These are phyloP conservation scores for Boletus sp. DNA, from an alignment of 768 basidiomycete genomes.

Conservation along the genomic window DNA sequence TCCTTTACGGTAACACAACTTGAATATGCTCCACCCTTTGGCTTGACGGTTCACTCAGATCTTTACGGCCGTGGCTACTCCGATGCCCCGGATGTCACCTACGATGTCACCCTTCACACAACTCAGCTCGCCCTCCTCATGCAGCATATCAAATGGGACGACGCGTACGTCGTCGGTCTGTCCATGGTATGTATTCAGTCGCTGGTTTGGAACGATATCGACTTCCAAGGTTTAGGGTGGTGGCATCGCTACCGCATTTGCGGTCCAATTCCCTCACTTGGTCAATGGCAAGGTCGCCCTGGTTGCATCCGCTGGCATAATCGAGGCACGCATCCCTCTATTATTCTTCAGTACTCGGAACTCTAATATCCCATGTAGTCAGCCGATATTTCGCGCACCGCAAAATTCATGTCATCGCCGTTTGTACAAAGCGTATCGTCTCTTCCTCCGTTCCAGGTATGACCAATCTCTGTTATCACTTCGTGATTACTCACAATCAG, in stretches of 20 bases:
- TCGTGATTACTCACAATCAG: background rate
- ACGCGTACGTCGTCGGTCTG: constrained; percentile 62
- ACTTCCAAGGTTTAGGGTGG: constrained; percentile 55
- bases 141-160: constrained; percentile 74
- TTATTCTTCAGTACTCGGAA: background rate
- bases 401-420: constrained; percentile 77
- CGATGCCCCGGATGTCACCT: constrained; percentile 69
- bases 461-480: constrained; percentile 16
- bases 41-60: constrained; percentile 42
- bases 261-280: constrained; percentile 67
- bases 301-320: constrained; percentile 66
- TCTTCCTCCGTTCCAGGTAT: constrained; percentile 59
- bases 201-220: constrained; percentile 4
- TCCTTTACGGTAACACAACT: constrained; percentile 60
- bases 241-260: constrained; percentile 69
- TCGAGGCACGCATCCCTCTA: constrained; percentile 46
- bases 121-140: constrained; percentile 82
- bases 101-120: constrained; percentile 63
- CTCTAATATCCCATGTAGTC: constrained; percentile 38
- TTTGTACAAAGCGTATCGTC: constrained; percentile 66
- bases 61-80: constrained; percentile 83
- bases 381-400: constrained; percentile 66
- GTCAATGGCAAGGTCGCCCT: constrained; percentile 64
- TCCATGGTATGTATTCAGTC: constrained; percentile 57
- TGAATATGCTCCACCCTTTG: background rate